phyloP scores from a whole-genome alignment of 352 stramenopile genomes.

The Blastocystis sp. region DNA sequence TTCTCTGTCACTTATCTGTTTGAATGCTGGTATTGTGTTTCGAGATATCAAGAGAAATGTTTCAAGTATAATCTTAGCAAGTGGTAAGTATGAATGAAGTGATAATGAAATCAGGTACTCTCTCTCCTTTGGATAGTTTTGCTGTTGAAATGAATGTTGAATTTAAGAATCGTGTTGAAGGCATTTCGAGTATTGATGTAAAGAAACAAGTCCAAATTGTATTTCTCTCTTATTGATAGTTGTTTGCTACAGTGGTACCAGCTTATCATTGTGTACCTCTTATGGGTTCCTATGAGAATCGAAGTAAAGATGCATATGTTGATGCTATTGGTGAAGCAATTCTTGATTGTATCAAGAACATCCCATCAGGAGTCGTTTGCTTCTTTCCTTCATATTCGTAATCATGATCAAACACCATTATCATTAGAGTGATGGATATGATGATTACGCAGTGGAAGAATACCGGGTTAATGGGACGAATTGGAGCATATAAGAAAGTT shows the following conservation, averaged over 20 bases:
- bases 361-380: slow-evolving; percentile 90
- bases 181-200: slow-evolving; percentile 11
- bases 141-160: slow-evolving; percentile 87
- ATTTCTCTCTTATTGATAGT: not conserved
- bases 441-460: slow-evolving; percentile 74
- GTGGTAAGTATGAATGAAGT: slow-evolving; percentile 65
- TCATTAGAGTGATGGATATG: slow-evolving; percentile 76
- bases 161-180: slow-evolving; percentile 78
- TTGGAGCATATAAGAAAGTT: slow-evolving; percentile 53
- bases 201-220: not conserved
- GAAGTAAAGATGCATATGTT: not conserved
- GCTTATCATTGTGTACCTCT: slow-evolving; percentile 23
- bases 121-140: slow-evolving; percentile 88
- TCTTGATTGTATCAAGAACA: slow-evolving; percentile 81
- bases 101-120: slow-evolving; percentile 71
- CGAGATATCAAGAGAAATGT: not conserved
- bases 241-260: slow-evolving; percentile 1
- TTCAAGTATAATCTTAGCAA: slow-evolving; percentile 65
- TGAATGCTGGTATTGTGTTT: slow-evolving; percentile 37
- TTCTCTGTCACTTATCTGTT: not conserved
- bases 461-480: not conserved
- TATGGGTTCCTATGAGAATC: slow-evolving; percentile 13
- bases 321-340: slow-evolving; percentile 88
- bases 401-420: not conserved
- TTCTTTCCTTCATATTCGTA: slow-evolving; percentile 95